Evolutionary conservation across 179 eudicot genomes (phyloP), one percentile per base, ranked within the genome.

Genomic region (Spinacia oleracea): DNA sequence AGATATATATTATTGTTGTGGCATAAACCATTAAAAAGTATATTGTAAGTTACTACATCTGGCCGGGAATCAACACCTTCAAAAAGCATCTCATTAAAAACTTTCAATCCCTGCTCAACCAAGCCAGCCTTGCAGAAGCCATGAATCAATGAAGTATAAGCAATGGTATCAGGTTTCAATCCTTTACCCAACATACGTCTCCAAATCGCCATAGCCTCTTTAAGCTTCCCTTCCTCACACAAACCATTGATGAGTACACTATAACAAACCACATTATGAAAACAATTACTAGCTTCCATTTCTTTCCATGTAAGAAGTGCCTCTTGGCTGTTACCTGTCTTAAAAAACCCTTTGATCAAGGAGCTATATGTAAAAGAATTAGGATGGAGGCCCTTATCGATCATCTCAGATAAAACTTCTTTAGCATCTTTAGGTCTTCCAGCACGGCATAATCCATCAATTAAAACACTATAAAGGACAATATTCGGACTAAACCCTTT

Each of bases 71-170:
- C 78, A 71, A 82, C 80, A 20, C 76, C 90, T 81, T 74, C 83
- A 75, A 88, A 88, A 27, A 88, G 88, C 98, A 96, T 96, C 84
- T 91, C 90, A 73, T 91, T 86, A 72, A 88, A 91, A 72, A 91
- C 82, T 75, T 84, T 90, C 55, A 96, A 80, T 75, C 98, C 99
- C 72, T 88, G 82, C 67, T 91, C 89, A 40, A 93, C 78, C 21
- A 82, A 87, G 56, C 99, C 98, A 76, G 85, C 85, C 76, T 80
- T 85, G 86, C 98, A 96, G 34, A 90, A 87, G 78, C 98, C 99
- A 81, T 90, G 89, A 77, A 93, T 93, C 90, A 96, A 78, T 72
- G 99, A 90, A 81, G 83, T 96, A 86, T 93, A 96, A 62, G 91
- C 88, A 68, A 91, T 82, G 62, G 87, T 87, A 81, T 96, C 99